Percentiles rank a stretch among this genome's conserved stretches.
Conservation (phyloP, 2,329 filamentous ascomycete genomes). For the Scytalidium sp. region DNA sequence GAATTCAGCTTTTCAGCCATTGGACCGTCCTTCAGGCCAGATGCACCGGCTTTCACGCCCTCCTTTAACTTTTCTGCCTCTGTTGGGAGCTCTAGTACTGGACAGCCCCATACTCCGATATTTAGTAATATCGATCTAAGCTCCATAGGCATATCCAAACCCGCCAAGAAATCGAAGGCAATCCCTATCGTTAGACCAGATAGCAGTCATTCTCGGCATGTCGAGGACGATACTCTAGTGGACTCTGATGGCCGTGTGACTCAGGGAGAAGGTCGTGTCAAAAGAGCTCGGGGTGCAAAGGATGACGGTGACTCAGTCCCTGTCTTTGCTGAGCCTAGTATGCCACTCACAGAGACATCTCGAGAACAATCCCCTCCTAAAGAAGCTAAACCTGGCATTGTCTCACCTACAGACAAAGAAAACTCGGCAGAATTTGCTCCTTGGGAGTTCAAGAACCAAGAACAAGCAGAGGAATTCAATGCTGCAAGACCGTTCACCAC, state of each 20-base stretch:
- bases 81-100: slow-evolving; percentile 44
- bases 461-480: slow-evolving; percentile 35
- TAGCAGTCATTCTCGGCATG: slow-evolving; percentile 41
- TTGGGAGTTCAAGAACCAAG: slow-evolving; percentile 54
- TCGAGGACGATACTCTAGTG: slow-evolving; percentile 39
- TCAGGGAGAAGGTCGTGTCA: slow-evolving; percentile 67
- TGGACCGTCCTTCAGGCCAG: slow-evolving; percentile 69
- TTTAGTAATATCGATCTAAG: slow-evolving; percentile 68
- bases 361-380: slow-evolving; percentile 27
- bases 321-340: slow-evolving; percentile 62
- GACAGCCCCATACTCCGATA: slow-evolving; percentile 46
- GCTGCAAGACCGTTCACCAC: slow-evolving; percentile 23
- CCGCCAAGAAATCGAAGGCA: slow-evolving; percentile 73
- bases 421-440: slow-evolving; percentile 48
- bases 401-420: slow-evolving; percentile 26
- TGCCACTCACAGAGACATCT: slow-evolving; percentile 30
- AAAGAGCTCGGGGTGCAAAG: slow-evolving; percentile 66
- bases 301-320: slow-evolving; percentile 71
- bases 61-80: slow-evolving; percentile 40
- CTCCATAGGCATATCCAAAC: slow-evolving; percentile 59
- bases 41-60: slow-evolving; percentile 75
- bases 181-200: slow-evolving; percentile 74
- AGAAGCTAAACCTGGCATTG: slow-evolving; percentile 10
- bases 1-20: slow-evolving; percentile 68
- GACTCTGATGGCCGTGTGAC: slow-evolving; percentile 59